Percentiles rank a stretch among this genome's conserved stretches.
Conservation (phyloP, 345 rosid species). For the Pistacia integerrima region DNA sequence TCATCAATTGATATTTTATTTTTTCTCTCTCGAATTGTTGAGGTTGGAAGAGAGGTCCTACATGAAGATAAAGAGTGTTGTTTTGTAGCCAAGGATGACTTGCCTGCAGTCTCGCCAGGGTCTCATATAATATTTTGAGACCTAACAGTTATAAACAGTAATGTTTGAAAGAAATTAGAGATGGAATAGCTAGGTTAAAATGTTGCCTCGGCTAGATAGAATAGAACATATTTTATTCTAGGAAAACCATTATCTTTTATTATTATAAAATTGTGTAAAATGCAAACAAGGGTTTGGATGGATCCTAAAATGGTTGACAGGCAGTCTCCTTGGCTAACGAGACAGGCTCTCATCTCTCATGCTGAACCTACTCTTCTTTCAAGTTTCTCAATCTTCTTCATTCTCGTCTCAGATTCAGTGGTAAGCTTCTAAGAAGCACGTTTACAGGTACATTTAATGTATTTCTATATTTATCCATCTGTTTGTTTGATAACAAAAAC, state of each 20-base stretch:
- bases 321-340: constrained; percentile 54
- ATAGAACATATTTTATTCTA: too few species aligned
- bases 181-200: too few species aligned
- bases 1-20: too few species aligned
- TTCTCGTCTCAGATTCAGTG: too few species aligned
- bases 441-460: too few species aligned
- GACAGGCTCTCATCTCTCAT: constrained; percentile 42
- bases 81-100: constrained; percentile 61
- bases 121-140: not conserved
- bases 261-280: too few species aligned
- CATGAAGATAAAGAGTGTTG: constrained; percentile 39
- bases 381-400: too few species aligned
- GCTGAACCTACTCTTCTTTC: constrained; percentile 37
- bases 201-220: too few species aligned
- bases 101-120: constrained; percentile 33
- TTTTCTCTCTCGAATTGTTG: not conserved
- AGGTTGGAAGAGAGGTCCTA: constrained; percentile 30
- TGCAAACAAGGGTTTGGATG: not conserved
- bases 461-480: not conserved
- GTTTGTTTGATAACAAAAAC: not conserved
- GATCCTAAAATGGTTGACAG: constrained; percentile 28
- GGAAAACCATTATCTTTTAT: too few species aligned
- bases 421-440: too few species aligned
- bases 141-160: too few species aligned
- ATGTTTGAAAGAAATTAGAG: too few species aligned